Percentiles rank a stretch among this genome's conserved stretches.
phyloP scores from a whole-genome alignment of 352 stramenopile species.

The Phytopythium sindhum region DNA sequence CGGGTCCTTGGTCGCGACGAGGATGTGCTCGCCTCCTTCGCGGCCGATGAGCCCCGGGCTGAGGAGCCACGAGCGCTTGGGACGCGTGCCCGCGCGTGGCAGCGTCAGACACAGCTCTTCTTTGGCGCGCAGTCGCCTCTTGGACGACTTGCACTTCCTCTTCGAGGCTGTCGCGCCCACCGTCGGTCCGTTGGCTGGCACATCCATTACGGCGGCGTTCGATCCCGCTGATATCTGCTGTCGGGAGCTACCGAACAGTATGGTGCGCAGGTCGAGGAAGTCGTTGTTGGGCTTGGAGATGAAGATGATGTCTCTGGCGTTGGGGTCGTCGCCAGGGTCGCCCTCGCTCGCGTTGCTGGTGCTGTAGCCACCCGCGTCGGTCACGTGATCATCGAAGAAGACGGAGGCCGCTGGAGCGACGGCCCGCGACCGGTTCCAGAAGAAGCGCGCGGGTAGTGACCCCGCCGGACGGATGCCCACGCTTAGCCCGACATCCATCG shows the following conservation, averaged over 20 bases:
- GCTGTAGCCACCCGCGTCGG: background rate
- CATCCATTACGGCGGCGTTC: background rate
- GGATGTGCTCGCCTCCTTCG: slow-evolving; percentile 42
- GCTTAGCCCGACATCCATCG: background rate
- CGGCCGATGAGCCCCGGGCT: slow-evolving; percentile 53
- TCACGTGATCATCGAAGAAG: slow-evolving; percentile 7
- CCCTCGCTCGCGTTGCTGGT: background rate
- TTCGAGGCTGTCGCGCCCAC: background rate
- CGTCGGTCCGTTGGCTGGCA: background rate
- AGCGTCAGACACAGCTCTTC: slow-evolving; percentile 62
- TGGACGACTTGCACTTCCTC: background rate
- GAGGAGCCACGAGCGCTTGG: slow-evolving; percentile 63
- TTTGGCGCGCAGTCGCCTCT: slow-evolving; percentile 32
- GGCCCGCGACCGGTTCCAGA: slow-evolving; percentile 3
- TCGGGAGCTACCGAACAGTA: slow-evolving; percentile 1
- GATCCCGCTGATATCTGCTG: background rate
- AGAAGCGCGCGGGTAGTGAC: background rate
- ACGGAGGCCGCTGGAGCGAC: background rate
- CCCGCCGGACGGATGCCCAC: background rate
- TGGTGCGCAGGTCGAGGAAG: slow-evolving; percentile 4
- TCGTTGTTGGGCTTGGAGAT: slow-evolving; percentile 4
- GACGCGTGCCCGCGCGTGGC: slow-evolving; percentile 24
- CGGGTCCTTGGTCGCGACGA: slow-evolving; percentile 50
- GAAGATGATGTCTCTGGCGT: slow-evolving; percentile 8
- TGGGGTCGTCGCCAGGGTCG: slow-evolving; percentile 1